Evolutionary conservation across 2,329 filamentous ascomycete species (phyloP).

Genomic region (Graphilbum fragrans): DNA sequence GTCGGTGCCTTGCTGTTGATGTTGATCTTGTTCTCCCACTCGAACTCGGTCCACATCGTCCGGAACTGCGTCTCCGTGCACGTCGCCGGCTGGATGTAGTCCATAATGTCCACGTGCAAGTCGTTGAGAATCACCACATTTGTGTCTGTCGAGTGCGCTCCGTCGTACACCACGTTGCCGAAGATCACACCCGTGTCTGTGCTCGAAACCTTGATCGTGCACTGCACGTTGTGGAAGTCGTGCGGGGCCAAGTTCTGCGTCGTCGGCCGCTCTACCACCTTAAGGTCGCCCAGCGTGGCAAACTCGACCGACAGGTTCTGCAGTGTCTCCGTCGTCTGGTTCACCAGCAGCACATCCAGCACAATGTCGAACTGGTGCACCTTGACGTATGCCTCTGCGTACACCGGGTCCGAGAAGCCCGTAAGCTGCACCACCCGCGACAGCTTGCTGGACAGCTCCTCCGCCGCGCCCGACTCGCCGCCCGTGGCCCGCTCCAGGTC

Average conservation of each 20-base stretch:
- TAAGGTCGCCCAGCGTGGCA: constrained; percentile 92
- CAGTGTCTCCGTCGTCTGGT: constrained; percentile 91
- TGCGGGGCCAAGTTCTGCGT: constrained; percentile 92
- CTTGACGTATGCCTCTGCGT: constrained; percentile 97
- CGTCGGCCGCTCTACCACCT: constrained; percentile 91
- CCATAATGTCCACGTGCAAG: constrained; percentile 98
- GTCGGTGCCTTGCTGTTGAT: constrained; percentile 96
- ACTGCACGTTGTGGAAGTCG: constrained; percentile 96
- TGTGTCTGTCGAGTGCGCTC: constrained; percentile 79
- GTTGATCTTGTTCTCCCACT: constrained; percentile 99
- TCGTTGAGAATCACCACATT: constrained; percentile 98
- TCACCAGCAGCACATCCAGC: constrained; percentile 88
- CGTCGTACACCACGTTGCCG: constrained; percentile 96
- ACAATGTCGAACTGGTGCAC: constrained; percentile 99
- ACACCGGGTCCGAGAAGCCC: constrained; percentile 95
- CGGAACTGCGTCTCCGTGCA: constrained; percentile 98
- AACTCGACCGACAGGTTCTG: constrained; percentile 98
- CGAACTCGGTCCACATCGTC: constrained; percentile 99
- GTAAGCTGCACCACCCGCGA: constrained; percentile 94
- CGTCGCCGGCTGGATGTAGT: constrained; percentile 94
- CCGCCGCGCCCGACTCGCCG: constrained; percentile 63
- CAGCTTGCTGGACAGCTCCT: constrained; percentile 86
- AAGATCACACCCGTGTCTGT: constrained; percentile 98
- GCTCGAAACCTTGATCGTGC: constrained; percentile 87
- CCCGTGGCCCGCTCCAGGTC: constrained; percentile 92